Evolutionary conservation across 208 protist genomes (phyloP), one percentile per base, ranked within the genome.

Genomic region (Lotmaria passim): DNA sequence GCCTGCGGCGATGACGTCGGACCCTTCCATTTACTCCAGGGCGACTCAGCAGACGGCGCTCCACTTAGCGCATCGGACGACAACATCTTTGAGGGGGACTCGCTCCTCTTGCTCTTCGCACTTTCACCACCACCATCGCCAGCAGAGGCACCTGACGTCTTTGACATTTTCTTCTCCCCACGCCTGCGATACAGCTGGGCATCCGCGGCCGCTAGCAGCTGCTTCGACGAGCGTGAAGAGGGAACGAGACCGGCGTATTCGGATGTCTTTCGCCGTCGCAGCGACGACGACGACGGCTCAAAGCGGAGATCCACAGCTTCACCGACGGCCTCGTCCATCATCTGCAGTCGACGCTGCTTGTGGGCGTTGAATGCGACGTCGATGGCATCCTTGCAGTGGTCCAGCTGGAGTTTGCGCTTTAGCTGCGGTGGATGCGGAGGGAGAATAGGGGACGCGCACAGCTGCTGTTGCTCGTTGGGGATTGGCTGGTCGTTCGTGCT

Each of bases 181-280:
- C 47, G 59, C 59, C 53, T 65, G 7, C 17, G 64, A 41, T 36
- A 74, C 59, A 74, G 28, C 26, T 48, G 36, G 38, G 39, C 46
- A 24, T 74, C 59, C 5, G 59, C 47, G 10, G 24, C 15, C 24
- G 59, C 17, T 15, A 74, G 26, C 15, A 26, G 48, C 11, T 67
- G 34, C 51, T 67, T 74, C 1, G 58, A 53, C 15, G 58, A 59
- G 36, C 59, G 47, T 7, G 59, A 74, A 0, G 69, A 62, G 28
- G 69, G 69, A 1, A 24, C 69, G 21, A 74, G 46, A 5, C 59
- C 58, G 10, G 26, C 7, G 69, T 65, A 74, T 11, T 58, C 4
- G 0, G 69, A 67, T 0, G 14, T 8, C 1, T 39, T 67, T 2
- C 34, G 39, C 19, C 14, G 36, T 1, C 24, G 38, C n/a, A 10